Evolutionary conservation across 371 early-diverging fungal genomes (phyloP), one percentile per base, ranked within the genome.

Genomic region (Fennellomyces sp.): DNA sequence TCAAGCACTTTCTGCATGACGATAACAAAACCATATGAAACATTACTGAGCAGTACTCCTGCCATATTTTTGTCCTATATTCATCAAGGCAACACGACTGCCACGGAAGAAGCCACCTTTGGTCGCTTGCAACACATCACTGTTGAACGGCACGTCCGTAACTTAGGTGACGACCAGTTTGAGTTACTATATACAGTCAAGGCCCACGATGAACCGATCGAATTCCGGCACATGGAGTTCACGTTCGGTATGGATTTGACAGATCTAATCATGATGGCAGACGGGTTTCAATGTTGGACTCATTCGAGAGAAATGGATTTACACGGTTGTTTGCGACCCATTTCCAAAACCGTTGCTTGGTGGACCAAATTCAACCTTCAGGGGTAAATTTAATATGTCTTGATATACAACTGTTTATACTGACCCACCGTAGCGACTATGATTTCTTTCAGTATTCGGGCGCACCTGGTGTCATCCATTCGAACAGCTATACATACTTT

Each of bases 231-330:
- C 13, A 39, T 70, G 12, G 63, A 63, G 31, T 54, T 66, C 17
- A 29, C 45, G n/a, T 45, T 52, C 19, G 54, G 61, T 19, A 48
- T 66, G 50, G 47, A 58, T 55, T 28, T 68, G 29, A 45, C 56
- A 1, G 68, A 61, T 11, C 61, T 69, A 10, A 26, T 60, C 30
- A 58, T 75, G 59, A 60, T 81, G 48, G 76, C 81, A 1, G 77
- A 81, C 38, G 81, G 81, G 0, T 81, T 66, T 41, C 78, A 81
- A 53, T 63, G 72, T 48, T 81, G 81, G 81, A 75, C 70, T 15
- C 60, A 61, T 30, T 66, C 76, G 1, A 68, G 69, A 12, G 74
- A 72, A 49, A 48, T 60, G 6, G 74, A 74, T 25, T 61, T 60
- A 42, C 60, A 66, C 30, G 62, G 63, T 19, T 48, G 57, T 21